A percentile compares a stretch with the other conserved stretches of the same genome.
These are phyloP conservation scores for Pseudozyma sp. DNA, from an alignment of 1,284 basidiomycete species.

Conservation along the genomic window DNA sequence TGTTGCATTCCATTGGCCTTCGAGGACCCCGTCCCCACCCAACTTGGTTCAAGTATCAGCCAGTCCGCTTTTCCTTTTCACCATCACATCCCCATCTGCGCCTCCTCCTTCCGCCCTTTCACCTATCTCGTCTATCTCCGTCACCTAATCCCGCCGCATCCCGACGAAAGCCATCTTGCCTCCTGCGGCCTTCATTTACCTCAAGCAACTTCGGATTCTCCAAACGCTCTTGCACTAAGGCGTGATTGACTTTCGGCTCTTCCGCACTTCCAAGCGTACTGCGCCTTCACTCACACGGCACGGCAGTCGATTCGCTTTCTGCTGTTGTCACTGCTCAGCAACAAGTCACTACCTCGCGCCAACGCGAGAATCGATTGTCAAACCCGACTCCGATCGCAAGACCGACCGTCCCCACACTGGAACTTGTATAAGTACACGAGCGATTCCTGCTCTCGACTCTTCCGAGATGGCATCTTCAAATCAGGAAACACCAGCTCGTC, in stretches of 20 bases:
- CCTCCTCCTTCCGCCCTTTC: neutral
- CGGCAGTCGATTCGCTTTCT: too few relatives aligned
- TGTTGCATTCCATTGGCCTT: too few relatives aligned
- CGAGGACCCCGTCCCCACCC: neutral
- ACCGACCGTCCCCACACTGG: neutral
- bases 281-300: too few relatives aligned
- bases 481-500: conserved; percentile 25
- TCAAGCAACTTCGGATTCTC: too few relatives aligned
- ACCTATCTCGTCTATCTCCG: conserved; percentile 3
- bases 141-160: neutral
- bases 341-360: too few relatives aligned
- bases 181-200: neutral
- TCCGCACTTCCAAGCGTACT: neutral
- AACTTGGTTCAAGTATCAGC: neutral
- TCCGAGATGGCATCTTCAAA: conserved; percentile 21
- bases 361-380: too few relatives aligned
- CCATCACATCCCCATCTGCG: neutral
- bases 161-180: neutral
- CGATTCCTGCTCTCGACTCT: neutral
- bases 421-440: neutral
- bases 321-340: neutral
- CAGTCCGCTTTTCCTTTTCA: neutral
- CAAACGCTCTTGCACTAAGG: too few relatives aligned
- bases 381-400: neutral
- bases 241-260: neutral